Base-by-base conservation (phyloP, 805 yeast species). In the Candida insectorum region DNA sequence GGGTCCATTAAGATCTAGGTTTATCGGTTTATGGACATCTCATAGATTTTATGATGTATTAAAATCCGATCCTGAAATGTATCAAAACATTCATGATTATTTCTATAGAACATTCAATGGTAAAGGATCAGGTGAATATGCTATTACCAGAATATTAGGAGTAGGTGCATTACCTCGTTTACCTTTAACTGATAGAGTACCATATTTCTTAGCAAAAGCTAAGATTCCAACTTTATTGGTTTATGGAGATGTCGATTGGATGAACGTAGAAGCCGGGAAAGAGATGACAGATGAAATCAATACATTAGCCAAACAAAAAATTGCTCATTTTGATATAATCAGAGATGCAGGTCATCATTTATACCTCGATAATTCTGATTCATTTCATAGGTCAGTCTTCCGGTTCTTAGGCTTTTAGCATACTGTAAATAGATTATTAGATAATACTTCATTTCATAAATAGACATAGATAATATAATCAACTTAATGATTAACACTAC, bases 211-310 rank as follows among this genome's bases (percentile, higher is more conserved):
- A 69, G 44, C 77, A 65, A 11, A 58, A 43, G 29, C 54, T 67
- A 31, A 48, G 39, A 43, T 73, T 11, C 77, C 77, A 3, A 64
- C 77, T 1, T 52, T 77, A 19, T 77, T 83, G 80, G 41, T 79
- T 16, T 80, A 80, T 46, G 87, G 87, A 7, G 85, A 79, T 39
- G 60, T 56, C 24, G 87, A 80, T 52, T 80, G 87, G 87, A 80
- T 80, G 86, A 74, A 75, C 40, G 73, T 66, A 33, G 68, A 64
- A 28, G 83, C 81, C 9, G 87, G 87, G 2, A 51, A 60, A 24
- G 60, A 68, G 24, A 60, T 54, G 33, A 67, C 62, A 11, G 50
- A 60, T 9, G 60, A 56, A 30, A 54, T 56, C 24, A 56, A 56
- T 37, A 24, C 45, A n/a, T 39, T 58, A 20, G 41, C 60, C 0